These are phyloP conservation scores for Calvatia gigantea DNA, from an alignment of 768 basidiomycete species.

Conservation along the genomic window DNA sequence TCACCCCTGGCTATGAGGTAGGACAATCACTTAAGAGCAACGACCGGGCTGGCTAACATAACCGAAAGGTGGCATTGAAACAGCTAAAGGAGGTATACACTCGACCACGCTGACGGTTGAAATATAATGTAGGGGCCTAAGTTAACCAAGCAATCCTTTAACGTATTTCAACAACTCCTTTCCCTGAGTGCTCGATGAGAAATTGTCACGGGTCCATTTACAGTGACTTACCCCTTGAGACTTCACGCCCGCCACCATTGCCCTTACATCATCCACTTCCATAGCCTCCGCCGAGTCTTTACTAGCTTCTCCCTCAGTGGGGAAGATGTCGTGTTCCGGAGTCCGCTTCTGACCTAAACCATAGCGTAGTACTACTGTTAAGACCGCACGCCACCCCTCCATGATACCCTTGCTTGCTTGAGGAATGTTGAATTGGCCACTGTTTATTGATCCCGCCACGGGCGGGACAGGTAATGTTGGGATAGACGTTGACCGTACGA, in stretches of 20 bases:
- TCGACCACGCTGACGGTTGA: slow-evolving; percentile 17
- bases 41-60: neutral
- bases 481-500: slow-evolving; percentile 63
- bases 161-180: slow-evolving; percentile 73
- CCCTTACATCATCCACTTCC: slow-evolving; percentile 55
- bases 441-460: slow-evolving; percentile 13
- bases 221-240: slow-evolving; percentile 56
- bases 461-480: slow-evolving; percentile 48
- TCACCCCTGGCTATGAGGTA: slow-evolving; percentile 69
- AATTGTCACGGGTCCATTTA: neutral
- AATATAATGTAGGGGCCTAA: too few species aligned
- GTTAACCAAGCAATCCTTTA: slow-evolving; percentile 57
- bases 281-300: slow-evolving; percentile 22
- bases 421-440: slow-evolving; percentile 11
- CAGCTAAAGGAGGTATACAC: slow-evolving; percentile 37
- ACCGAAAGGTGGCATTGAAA: slow-evolving; percentile 31
- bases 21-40: neutral
- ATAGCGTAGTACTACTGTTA: slow-evolving; percentile 63
- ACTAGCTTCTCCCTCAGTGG: slow-evolving; percentile 6
- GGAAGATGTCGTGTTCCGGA: slow-evolving; percentile 28
- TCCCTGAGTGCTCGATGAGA: slow-evolving; percentile 39
- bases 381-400: slow-evolving; percentile 83
- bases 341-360: slow-evolving; percentile 57
- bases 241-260: slow-evolving; percentile 79
- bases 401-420: slow-evolving; percentile 25